These are phyloP conservation scores for Oryza rufipogon DNA, from an alignment of 176 grass and related monocot genomes.

Conservation along the genomic window DNA sequence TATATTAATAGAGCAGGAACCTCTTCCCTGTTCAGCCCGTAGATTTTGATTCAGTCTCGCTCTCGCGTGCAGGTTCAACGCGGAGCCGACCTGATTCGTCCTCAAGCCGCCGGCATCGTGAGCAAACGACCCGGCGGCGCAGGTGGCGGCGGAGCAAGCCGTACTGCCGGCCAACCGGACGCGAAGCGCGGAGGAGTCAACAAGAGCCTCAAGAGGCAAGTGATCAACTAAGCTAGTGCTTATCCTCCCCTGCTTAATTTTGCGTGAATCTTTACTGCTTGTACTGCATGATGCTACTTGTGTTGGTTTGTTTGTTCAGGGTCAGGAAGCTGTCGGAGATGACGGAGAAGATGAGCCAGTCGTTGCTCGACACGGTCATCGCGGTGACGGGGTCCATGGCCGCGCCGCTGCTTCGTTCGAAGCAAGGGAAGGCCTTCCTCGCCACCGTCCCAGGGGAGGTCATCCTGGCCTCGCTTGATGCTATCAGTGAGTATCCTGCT, in stretches of 20 bases:
- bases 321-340: conserved; percentile 87
- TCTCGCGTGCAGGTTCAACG: conserved; percentile 65
- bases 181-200: conserved; percentile 59
- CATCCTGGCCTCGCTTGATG: conserved; percentile 79
- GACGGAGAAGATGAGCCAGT: conserved; percentile 89
- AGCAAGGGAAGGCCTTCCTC: conserved; percentile 67
- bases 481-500: conserved; percentile 65
- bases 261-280: background rate
- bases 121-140: conserved; percentile 19
- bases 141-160: conserved; percentile 26
- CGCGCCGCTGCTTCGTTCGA: conserved; percentile 66
- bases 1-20: too few relatives aligned
- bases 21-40: background rate
- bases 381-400: conserved; percentile 70
- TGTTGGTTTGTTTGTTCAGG: conserved; percentile 42
- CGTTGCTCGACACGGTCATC: conserved; percentile 73
- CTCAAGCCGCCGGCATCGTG: conserved; percentile 42
- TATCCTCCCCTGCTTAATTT: too few relatives aligned
- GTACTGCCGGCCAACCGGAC: conserved; percentile 34
- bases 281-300: background rate
- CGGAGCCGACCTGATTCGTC: conserved; percentile 76
- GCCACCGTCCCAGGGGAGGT: conserved; percentile 73
- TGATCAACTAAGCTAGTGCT: background rate
- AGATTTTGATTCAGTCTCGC: background rate
- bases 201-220: conserved; percentile 75